Conservation (phyloP, 352 stramenopile species). For the Phytophthora rubi region DNA sequence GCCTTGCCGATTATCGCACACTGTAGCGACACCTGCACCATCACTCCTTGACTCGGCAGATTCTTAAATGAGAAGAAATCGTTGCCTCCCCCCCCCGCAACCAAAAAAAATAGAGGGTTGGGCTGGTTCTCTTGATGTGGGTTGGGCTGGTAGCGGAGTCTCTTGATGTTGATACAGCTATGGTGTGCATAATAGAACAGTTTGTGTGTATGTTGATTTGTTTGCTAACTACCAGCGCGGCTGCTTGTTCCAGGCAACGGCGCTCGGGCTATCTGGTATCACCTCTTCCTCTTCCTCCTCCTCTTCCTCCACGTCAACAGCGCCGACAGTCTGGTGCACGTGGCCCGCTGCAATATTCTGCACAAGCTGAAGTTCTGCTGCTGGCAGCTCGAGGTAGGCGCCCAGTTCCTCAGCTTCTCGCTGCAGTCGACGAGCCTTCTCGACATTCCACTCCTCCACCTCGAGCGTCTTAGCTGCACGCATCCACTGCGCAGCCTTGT, state of each 20-base stretch:
- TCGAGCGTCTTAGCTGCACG: conserved; percentile 70
- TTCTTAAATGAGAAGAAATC: too few relatives aligned
- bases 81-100: too few relatives aligned
- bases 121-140: too few relatives aligned
- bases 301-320: conserved; percentile 24
- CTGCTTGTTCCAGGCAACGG: conserved; percentile 39
- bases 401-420: conserved; percentile 59
- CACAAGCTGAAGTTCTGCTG: conserved; percentile 70
- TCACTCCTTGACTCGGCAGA: too few relatives aligned
- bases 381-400: conserved; percentile 70
- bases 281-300: conserved; percentile 33
- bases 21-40: too few relatives aligned
- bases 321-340: neutral
- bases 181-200: conserved; percentile 19
- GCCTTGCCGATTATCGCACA: too few relatives aligned
- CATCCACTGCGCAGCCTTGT: conserved; percentile 68
- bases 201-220: conserved; percentile 19
- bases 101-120: too few relatives aligned
- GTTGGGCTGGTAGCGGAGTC: too few relatives aligned
- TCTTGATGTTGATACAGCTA: too few relatives aligned
- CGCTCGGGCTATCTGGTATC: conserved; percentile 23
- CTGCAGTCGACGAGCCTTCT: conserved; percentile 51
- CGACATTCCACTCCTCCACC: conserved; percentile 72
- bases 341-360: conserved; percentile 40
- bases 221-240: conserved; percentile 26